A percentile compares a stretch with the other conserved stretches of the same genome.
phyloP scores from a whole-genome alignment of 768 basidiomycete genomes.

The Xanthoconium purpureum region DNA sequence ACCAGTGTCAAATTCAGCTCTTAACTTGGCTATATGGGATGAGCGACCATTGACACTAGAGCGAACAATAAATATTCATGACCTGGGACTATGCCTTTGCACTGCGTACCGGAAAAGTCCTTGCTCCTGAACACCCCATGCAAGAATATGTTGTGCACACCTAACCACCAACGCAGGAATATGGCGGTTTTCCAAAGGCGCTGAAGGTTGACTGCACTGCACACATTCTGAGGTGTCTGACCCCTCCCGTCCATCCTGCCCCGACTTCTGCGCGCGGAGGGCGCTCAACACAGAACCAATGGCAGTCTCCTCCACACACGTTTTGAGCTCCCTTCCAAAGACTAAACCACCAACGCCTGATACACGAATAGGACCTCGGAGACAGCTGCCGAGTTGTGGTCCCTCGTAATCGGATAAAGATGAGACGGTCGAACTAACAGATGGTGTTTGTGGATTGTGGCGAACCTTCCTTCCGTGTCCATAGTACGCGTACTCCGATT shows the following conservation, averaged over 20 bases:
- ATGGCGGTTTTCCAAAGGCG: conserved; percentile 44
- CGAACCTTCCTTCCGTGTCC: conserved; percentile 38
- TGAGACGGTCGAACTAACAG: conserved; percentile 48
- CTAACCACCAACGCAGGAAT: conserved; percentile 77
- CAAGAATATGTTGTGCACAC: conserved; percentile 77
- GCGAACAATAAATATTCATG: conserved; percentile 7
- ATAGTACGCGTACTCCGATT: conserved; percentile 29
- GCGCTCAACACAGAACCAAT: conserved; percentile 29
- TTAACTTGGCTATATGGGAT: conserved; percentile 71
- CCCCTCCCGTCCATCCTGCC: background rate
- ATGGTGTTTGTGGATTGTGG: conserved; percentile 60
- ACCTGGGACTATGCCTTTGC: background rate
- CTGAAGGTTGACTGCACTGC: conserved; percentile 19
- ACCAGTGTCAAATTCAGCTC: conserved; percentile 82
- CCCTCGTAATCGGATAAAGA: conserved; percentile 50
- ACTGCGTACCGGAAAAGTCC: conserved; percentile 73
- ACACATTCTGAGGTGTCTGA: background rate
- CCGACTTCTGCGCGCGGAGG: conserved; percentile 6
- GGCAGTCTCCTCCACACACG: conserved; percentile 56
- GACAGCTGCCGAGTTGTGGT: conserved; percentile 51
- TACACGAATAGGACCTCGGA: conserved; percentile 52
- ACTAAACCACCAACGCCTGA: conserved; percentile 51
- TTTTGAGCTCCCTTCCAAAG: conserved; percentile 60
- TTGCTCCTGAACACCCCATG: conserved; percentile 85
- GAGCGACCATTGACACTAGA: conserved; percentile 78